Percentiles rank a stretch among this genome's conserved stretches.
phyloP scores from a whole-genome alignment of 768 basidiomycete genomes.

The Mycena venus region DNA sequence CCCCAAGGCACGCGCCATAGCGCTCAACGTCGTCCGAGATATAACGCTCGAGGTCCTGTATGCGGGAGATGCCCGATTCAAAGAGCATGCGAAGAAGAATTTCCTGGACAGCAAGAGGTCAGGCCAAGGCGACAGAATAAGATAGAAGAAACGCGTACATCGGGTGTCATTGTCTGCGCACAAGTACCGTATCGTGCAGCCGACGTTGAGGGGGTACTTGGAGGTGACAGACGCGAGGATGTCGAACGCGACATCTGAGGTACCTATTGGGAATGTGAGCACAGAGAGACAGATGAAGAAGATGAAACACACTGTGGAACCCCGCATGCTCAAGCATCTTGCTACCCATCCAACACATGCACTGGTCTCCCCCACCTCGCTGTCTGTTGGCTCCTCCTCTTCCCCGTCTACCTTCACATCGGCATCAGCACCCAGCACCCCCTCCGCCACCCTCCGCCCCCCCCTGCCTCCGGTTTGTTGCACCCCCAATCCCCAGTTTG shows the following conservation, averaged over 20 bases:
- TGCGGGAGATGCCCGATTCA: constrained; percentile 85
- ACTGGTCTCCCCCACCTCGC: constrained; percentile 75
- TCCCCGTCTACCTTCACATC: neutral
- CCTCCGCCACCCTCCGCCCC: constrained; percentile 7
- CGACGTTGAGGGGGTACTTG: constrained; percentile 89
- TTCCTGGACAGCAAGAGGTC: constrained; percentile 66
- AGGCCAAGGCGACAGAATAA: neutral
- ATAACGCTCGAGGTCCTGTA: constrained; percentile 88
- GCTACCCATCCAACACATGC: constrained; percentile 76
- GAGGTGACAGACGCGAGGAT: constrained; percentile 82
- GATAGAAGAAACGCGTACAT: constrained; percentile 65
- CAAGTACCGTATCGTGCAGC: constrained; percentile 85
- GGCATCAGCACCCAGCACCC: neutral
- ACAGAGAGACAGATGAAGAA: neutral
- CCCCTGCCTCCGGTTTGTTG: constrained; percentile 5
- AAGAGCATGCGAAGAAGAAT: constrained; percentile 93
- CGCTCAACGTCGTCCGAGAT: constrained; percentile 90
- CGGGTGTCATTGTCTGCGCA: constrained; percentile 81
- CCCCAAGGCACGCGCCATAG: constrained; percentile 78
- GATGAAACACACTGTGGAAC: constrained; percentile 89
- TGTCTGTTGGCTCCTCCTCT: constrained; percentile 40
- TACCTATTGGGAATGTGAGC: constrained; percentile 56
- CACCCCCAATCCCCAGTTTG: constrained; percentile 28
- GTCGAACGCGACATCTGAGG: constrained; percentile 82
- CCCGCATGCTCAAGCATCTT: constrained; percentile 92